phyloP scores from a whole-genome alignment of 306 rosid genomes.

The Styphnolobium japonicum region DNA sequence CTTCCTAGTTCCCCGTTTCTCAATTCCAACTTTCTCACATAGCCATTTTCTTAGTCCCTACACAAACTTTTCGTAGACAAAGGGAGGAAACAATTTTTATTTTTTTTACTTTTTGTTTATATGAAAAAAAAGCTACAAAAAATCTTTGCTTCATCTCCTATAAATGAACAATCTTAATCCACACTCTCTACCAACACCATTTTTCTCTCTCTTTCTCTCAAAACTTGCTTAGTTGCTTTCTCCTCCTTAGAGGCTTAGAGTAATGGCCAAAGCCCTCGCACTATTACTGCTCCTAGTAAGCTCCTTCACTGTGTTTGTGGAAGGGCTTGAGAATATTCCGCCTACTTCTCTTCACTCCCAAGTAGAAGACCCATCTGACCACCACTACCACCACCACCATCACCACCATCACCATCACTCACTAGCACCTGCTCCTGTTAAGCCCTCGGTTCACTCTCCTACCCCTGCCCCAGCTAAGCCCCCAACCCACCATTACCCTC shows the following conservation, averaged over 20 bases:
- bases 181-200: too few species aligned
- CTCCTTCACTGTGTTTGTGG: constrained; percentile 13
- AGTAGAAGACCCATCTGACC: constrained; percentile 32
- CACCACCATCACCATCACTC: constrained; percentile 35
- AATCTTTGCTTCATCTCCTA: too few species aligned
- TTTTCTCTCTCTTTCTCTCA: neutral
- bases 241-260: too few species aligned
- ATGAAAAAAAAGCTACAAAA: too few species aligned
- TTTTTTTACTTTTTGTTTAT: too few species aligned
- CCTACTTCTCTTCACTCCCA: constrained; percentile 29
- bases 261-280: neutral
- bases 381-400: constrained; percentile 38
- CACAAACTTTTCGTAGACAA: too few species aligned
- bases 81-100: too few species aligned
- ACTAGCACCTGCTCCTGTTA: constrained; percentile 11
- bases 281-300: constrained; percentile 12
- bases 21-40: too few species aligned
- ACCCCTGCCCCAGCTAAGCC: neutral
- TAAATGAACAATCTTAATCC: too few species aligned
- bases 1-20: too few species aligned
- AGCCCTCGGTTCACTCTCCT: neutral
- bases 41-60: too few species aligned
- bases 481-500: constrained; percentile 4
- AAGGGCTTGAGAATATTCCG: neutral
- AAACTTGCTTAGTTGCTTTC: too few species aligned